Evolutionary conservation across 495 filamentous ascomycete genomes (phyloP).

Genomic region (Symbiotaphrina buchneri): DNA sequence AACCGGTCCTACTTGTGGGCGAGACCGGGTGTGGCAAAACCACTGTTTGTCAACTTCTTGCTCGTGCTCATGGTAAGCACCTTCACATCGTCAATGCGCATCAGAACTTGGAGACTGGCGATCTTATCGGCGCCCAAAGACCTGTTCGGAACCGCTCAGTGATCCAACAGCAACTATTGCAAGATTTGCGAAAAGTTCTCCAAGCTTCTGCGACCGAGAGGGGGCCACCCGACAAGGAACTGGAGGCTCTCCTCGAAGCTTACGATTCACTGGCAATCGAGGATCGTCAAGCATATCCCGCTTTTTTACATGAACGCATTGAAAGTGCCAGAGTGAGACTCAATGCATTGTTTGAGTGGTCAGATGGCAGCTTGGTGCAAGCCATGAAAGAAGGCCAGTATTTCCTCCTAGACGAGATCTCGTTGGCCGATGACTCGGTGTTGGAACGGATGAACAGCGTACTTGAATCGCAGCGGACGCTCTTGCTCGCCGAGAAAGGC

Average conservation of each 20-base stretch:
- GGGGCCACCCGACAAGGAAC: slow-evolving; percentile 16
- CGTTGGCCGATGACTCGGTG: slow-evolving; percentile 92
- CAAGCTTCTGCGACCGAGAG: slow-evolving; percentile 5
- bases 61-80: slow-evolving; percentile 48
- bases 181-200: slow-evolving; percentile 32
- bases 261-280: slow-evolving; percentile 21
- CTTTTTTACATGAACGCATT: slow-evolving; percentile 29
- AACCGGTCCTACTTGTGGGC: slow-evolving; percentile 83
- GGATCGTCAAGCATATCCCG: slow-evolving; percentile 18
- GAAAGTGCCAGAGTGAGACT: slow-evolving; percentile 31
- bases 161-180: slow-evolving; percentile 37
- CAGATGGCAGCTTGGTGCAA: slow-evolving; percentile 80
- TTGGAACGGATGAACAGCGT: slow-evolving; percentile 93
- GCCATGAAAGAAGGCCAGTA: slow-evolving; percentile 79
- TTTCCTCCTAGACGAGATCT: slow-evolving; percentile 95
- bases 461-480: slow-evolving; percentile 67
- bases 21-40: slow-evolving; percentile 98
- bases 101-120: slow-evolving; percentile 90
- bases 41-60: slow-evolving; percentile 80
- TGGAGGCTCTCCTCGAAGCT: slow-evolving; percentile 19
- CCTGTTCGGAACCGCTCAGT: slow-evolving; percentile 66
- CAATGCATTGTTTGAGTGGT: slow-evolving; percentile 89
- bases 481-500: slow-evolving; percentile 88
- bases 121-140: slow-evolving; percentile 87
- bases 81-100: slow-evolving; percentile 89